These are phyloP conservation scores for Sporothrix luriei DNA, from an alignment of 2,329 filamentous ascomycete genomes.

Conservation along the genomic window DNA sequence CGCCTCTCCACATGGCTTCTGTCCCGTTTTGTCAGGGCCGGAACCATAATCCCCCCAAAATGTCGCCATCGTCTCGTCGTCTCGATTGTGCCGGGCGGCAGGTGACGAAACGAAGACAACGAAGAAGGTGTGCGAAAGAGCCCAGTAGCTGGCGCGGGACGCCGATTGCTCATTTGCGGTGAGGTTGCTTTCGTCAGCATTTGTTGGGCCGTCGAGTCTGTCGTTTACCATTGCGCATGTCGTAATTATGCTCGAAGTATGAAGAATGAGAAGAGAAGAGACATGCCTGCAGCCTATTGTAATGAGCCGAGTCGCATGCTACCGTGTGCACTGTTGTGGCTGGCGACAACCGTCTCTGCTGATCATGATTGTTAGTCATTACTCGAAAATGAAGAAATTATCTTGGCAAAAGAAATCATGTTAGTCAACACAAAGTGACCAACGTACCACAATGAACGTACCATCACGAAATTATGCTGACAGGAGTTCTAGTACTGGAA, in stretches of 20 bases:
- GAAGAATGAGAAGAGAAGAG: not conserved
- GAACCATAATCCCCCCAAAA: not conserved
- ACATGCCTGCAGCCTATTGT: too few species aligned
- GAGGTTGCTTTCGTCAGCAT: too few species aligned
- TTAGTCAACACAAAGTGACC: too few species aligned
- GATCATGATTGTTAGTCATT: too few species aligned
- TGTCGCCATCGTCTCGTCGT: constrained; percentile 22
- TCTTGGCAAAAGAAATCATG: too few species aligned
- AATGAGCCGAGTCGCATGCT: not conserved
- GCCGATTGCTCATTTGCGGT: not conserved
- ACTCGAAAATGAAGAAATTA: too few species aligned
- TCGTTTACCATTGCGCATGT: too few species aligned
- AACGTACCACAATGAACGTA: too few species aligned
- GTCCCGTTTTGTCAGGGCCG: not conserved
- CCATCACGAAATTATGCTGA: too few species aligned
- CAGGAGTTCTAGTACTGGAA: too few species aligned
- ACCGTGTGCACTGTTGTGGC: too few species aligned
- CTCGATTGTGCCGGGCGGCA: constrained; percentile 10
- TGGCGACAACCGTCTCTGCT: too few species aligned
- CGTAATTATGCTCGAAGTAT: not conserved
- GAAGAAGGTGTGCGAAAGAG: not conserved
- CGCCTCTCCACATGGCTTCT: not conserved
- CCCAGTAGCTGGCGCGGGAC: not conserved
- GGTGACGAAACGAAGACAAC: not conserved
- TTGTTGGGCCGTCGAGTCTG: not conserved